Base-by-base conservation (phyloP, 164 flowering plant genomes). In the Tetrastigma voinierianum region DNA sequence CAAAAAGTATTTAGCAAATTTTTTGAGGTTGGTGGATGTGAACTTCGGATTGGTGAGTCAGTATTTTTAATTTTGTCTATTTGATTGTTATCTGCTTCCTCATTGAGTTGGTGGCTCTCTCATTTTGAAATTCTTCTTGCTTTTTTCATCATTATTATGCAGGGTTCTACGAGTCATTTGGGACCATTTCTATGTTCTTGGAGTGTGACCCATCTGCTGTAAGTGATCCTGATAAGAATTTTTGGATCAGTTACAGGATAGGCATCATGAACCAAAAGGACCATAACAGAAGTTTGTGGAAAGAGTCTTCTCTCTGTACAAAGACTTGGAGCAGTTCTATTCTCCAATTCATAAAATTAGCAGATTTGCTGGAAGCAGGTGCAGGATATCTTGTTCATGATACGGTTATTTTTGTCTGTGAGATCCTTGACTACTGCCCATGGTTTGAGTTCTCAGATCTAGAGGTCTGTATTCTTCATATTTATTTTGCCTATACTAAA, bases 291-390 rank as follows among this genome's bases (percentile, higher is more conserved):
- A 90, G 95, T 68, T 90, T 95, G 57, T 92, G 96, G 96, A 95
- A 95, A 74, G 98, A 92, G 81, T 92, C 96, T 53, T 95, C 99
- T 69, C 90, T 95, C 52, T 95, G 98, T 73, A 95, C 99, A 59
- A 95, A 92, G 78, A 95, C 98, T 45, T 95, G 99, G 99, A 95
- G 92, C 71, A 95, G 90, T 82, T 95, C 99, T 48, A 98, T 92
- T 74, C 87, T 95, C 73, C 99, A 95, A 72, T 95, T 95, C 76
- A 92, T 95, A 98, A 95, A 90, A 81, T 97, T 95, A 3, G 88
- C 99, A 19, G 99, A 95, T 81, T 87, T 95, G 97, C 78, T 95
- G 67, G 99, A 95, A 75, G 80, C 80, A 32, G 99, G 92, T 80
- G 96, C 91, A 10, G 99, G 99, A 53, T 95, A 92, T 80, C 89